A percentile compares a stretch with the other conserved stretches of the same genome.
Conservation (phyloP, 129 eudicot species). For the Chrysanthemum makinoi region DNA sequence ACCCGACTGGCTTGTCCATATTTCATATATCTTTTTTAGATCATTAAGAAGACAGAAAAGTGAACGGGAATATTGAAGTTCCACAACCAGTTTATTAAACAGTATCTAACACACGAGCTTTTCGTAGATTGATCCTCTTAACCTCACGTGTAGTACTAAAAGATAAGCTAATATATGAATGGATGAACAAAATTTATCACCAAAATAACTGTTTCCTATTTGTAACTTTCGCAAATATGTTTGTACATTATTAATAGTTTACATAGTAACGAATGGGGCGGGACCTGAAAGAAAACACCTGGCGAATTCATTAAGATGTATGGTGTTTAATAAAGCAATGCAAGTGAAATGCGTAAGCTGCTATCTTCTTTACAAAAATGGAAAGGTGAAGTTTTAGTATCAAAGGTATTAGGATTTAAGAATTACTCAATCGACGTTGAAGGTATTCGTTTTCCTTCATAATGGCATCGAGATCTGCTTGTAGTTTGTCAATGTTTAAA, state of each 20-base stretch:
- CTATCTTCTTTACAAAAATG: neutral
- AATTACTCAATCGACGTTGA: constrained; percentile 35
- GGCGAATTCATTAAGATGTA: neutral
- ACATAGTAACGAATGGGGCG: constrained; percentile 8
- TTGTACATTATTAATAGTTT: constrained; percentile 2
- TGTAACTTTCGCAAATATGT: neutral
- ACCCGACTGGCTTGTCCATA: neutral
- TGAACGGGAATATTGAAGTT: neutral
- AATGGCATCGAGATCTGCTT: constrained; percentile 73
- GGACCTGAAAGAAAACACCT: constrained; percentile 1
- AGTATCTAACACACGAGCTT: neutral
- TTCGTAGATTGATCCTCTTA: neutral
- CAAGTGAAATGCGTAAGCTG: neutral
- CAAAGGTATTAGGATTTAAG: constrained; percentile 2
- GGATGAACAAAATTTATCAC: neutral
- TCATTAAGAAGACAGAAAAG: neutral
- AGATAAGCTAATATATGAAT: neutral
- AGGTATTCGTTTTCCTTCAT: constrained; percentile 60
- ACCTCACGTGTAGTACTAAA: neutral
- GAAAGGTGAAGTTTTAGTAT: neutral
- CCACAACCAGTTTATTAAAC: neutral
- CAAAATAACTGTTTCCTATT: neutral
- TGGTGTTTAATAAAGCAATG: neutral
- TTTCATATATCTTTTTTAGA: neutral
- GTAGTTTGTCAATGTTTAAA: constrained; percentile 51